phyloP scores from a whole-genome alignment of 129 eudicot species.

The Centrapalus pauciflorus region DNA sequence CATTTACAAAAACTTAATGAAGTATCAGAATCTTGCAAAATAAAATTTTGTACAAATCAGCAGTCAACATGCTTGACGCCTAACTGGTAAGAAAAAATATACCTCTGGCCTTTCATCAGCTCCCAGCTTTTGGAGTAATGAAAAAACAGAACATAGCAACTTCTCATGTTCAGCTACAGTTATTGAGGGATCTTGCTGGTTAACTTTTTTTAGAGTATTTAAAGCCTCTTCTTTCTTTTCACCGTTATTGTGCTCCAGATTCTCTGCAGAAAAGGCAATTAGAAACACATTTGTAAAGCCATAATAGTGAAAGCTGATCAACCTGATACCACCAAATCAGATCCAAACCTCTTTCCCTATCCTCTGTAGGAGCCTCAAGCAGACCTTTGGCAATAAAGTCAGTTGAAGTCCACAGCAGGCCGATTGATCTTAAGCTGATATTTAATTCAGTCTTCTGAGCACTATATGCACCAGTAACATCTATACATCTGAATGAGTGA shows the following conservation, averaged over 20 bases:
- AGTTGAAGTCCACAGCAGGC: constrained; percentile 91
- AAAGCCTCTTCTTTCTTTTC: constrained; percentile 31
- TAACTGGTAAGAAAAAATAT: constrained; percentile 15
- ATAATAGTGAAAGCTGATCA: constrained; percentile 2
- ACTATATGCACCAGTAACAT: constrained; percentile 96
- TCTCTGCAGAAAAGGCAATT: constrained; percentile 25
- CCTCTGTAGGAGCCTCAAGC: constrained; percentile 32
- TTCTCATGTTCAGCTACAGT: constrained; percentile 61
- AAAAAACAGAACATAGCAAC: constrained; percentile 68
- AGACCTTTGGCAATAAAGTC: constrained; percentile 87
- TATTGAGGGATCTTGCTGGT: constrained; percentile 31
- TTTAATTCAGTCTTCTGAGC: constrained; percentile 87
- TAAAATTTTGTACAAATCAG: background rate
- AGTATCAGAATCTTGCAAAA: background rate
- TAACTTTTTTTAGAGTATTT: constrained; percentile 16
- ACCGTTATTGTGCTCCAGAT: constrained; percentile 30
- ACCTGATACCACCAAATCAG: background rate
- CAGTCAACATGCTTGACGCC: background rate
- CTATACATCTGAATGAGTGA: constrained; percentile 71
- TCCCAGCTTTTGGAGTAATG: constrained; percentile 82
- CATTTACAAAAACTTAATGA: background rate
- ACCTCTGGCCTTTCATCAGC: constrained; percentile 99
- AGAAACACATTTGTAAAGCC: background rate
- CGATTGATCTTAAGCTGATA: constrained; percentile 93
- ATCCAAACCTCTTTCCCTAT: constrained; percentile 45